These are phyloP conservation scores for Primulina eburnea DNA, from an alignment of 257 asterid species.

Conservation along the genomic window DNA sequence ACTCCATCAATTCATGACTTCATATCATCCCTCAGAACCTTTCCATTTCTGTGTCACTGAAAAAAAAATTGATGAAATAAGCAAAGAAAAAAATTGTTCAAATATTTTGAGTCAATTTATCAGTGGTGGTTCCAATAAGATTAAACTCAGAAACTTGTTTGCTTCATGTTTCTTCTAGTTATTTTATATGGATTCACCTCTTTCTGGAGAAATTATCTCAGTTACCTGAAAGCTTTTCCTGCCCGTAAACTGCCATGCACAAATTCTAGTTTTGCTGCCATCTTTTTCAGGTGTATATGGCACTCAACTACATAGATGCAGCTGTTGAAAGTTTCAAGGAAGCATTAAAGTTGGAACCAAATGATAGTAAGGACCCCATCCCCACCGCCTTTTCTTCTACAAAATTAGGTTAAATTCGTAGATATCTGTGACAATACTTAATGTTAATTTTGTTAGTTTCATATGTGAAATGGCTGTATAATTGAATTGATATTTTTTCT, in stretches of 20 bases:
- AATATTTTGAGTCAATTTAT: too few species aligned
- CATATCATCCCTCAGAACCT: neutral
- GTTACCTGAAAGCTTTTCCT: slow-evolving; percentile 14
- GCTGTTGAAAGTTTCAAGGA: slow-evolving; percentile 69
- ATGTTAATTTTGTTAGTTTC: slow-evolving; percentile 4
- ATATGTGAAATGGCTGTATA: slow-evolving; percentile 5
- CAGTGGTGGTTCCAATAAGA: neutral
- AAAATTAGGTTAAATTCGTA: slow-evolving; percentile 8
- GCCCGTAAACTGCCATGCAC: neutral
- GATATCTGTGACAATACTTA: neutral
- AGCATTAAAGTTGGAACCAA: slow-evolving; percentile 81
- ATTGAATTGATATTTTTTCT: slow-evolving; percentile 9
- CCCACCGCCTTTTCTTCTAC: neutral
- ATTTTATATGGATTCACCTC: slow-evolving; percentile 6
- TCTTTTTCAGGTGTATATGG: slow-evolving; percentile 59
- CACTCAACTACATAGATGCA: slow-evolving; percentile 69
- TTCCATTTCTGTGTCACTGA: too few species aligned
- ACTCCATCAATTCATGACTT: neutral
- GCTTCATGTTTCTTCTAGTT: neutral
- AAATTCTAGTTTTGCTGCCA: slow-evolving; percentile 14
- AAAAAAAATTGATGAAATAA: too few species aligned
- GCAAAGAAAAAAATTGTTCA: too few species aligned
- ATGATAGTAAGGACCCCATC: slow-evolving; percentile 53
- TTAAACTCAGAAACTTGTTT: slow-evolving; percentile 6
- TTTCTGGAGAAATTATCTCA: neutral